Conservation (phyloP, 352 stramenopile genomes). For the Globisporangium solare region DNA sequence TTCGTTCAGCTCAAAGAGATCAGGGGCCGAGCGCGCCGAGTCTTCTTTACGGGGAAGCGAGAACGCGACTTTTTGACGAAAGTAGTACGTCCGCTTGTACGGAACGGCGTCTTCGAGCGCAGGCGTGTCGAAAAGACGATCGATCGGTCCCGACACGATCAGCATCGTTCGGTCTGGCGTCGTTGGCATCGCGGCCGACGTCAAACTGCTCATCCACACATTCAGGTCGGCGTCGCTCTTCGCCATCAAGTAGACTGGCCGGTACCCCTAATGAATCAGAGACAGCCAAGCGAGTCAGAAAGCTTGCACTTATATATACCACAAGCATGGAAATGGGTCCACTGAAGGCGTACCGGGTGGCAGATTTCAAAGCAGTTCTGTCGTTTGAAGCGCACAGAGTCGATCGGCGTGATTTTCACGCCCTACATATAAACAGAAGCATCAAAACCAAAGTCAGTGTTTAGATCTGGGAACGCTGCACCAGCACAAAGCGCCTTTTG, state of each 20-base stretch:
- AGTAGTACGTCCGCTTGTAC: constrained; percentile 84
- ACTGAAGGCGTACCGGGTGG: constrained; percentile 44
- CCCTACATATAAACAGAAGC: constrained; percentile 19
- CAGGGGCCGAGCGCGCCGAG: constrained; percentile 28
- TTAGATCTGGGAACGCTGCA: not conserved
- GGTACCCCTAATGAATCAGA: constrained; percentile 40
- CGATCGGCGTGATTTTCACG: constrained; percentile 76
- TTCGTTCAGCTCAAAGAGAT: constrained; percentile 86
- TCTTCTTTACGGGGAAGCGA: constrained; percentile 63
- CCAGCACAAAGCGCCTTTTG: not conserved
- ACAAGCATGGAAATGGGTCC: not conserved
- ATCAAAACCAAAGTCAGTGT: not conserved
- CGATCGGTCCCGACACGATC: constrained; percentile 46
- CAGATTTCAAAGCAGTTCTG: constrained; percentile 88
- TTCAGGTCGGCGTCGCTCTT: constrained; percentile 81
- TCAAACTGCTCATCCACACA: constrained; percentile 84
- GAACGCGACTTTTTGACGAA: constrained; percentile 81
- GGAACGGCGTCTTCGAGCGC: constrained; percentile 73
- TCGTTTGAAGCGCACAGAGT: constrained; percentile 75
- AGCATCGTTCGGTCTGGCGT: constrained; percentile 67
- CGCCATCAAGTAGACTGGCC: constrained; percentile 82
- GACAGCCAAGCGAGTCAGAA: not conserved
- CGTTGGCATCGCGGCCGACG: constrained; percentile 72
- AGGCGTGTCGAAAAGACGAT: constrained; percentile 73
- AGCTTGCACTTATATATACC: not conserved